Evolutionary conservation across 1,284 basidiomycete genomes (phyloP).

Genomic region (Ganoderma leucocontextum): DNA sequence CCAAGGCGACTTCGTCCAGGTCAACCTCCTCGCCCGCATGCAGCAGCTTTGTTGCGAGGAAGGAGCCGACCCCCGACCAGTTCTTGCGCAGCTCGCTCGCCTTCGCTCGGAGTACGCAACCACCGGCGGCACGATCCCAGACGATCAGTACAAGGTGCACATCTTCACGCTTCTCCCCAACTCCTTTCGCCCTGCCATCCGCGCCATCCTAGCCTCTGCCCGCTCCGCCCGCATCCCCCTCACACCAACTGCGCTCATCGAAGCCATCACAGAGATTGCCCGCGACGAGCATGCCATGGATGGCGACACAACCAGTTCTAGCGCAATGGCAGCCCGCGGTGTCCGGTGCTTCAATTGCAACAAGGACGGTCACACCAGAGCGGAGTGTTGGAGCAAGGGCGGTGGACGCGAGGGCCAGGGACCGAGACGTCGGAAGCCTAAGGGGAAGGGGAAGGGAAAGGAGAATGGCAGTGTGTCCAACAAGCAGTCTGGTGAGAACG

Average conservation of each 20-base stretch:
- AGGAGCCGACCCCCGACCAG: conserved; percentile 20
- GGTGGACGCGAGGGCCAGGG: conserved; percentile 15
- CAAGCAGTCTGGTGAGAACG: too few species aligned
- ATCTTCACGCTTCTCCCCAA: conserved; percentile 21
- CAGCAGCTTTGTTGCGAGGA: conserved; percentile 20
- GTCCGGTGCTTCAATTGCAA: conserved; percentile 28
- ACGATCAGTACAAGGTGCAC: conserved; percentile 23
- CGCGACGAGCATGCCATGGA: conserved; percentile 22
- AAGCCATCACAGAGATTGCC: conserved; percentile 21
- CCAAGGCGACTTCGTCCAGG: conserved; percentile 28
- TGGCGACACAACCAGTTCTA: neutral
- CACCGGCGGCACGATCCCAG: conserved; percentile 20
- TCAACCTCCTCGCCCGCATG: conserved; percentile 20
- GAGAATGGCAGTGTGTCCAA: too few species aligned
- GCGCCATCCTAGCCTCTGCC: conserved; percentile 17
- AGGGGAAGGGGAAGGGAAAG: conserved; percentile 20
- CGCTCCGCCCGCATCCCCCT: conserved; percentile 9
- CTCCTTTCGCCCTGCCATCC: conserved; percentile 18
- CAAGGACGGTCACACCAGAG: conserved; percentile 27
- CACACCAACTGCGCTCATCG: conserved; percentile 13
- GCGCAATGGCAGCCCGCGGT: conserved; percentile 12
- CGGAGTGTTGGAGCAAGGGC: conserved; percentile 32
- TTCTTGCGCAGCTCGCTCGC: conserved; percentile 15
- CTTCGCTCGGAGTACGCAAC: conserved; percentile 22
- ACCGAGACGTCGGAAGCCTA: conserved; percentile 16